Conservation (phyloP, 2,329 filamentous ascomycete species). For the Penicillium sp. region DNA sequence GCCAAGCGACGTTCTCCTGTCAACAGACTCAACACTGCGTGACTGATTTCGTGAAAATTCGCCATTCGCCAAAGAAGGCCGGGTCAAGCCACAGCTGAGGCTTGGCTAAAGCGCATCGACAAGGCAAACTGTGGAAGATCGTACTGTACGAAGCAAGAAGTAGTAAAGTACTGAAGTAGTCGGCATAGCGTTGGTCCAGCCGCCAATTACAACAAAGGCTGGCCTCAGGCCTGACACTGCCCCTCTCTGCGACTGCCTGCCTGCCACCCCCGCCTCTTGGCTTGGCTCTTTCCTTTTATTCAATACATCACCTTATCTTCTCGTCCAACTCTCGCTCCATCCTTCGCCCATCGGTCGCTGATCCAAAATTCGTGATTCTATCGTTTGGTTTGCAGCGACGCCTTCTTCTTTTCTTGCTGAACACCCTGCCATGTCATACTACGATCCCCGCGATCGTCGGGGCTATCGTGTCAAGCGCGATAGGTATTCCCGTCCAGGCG, state of each 20-base stretch:
- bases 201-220: slow-evolving; percentile 4
- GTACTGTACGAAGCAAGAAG: too few species aligned
- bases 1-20: too few species aligned
- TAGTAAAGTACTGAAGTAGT: too few species aligned
- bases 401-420: slow-evolving; percentile 7
- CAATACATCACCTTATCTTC: slow-evolving; percentile 18
- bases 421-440: slow-evolving; percentile 31
- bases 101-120: slow-evolving; percentile 2
- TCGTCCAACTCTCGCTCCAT: slow-evolving; percentile 12
- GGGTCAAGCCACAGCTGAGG: slow-evolving; percentile 5
- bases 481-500: slow-evolving; percentile 25
- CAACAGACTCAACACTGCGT: not conserved
- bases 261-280: slow-evolving; percentile 13
- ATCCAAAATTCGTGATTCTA: slow-evolving; percentile 11
- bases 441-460: slow-evolving; percentile 27
- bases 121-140: not conserved
- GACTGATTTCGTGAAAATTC: not conserved
- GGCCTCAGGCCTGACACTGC: not conserved
- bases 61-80: not conserved
- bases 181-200: too few species aligned
- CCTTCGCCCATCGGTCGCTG: slow-evolving; percentile 3
- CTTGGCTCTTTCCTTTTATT: slow-evolving; percentile 3
- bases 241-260: slow-evolving; percentile 7
- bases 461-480: slow-evolving; percentile 27
- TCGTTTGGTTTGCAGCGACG: slow-evolving; percentile 13